A percentile compares a stretch with the other conserved stretches of the same genome.
These are phyloP conservation scores for Theobroma cacao DNA, from an alignment of 345 rosid species.

Conservation along the genomic window DNA sequence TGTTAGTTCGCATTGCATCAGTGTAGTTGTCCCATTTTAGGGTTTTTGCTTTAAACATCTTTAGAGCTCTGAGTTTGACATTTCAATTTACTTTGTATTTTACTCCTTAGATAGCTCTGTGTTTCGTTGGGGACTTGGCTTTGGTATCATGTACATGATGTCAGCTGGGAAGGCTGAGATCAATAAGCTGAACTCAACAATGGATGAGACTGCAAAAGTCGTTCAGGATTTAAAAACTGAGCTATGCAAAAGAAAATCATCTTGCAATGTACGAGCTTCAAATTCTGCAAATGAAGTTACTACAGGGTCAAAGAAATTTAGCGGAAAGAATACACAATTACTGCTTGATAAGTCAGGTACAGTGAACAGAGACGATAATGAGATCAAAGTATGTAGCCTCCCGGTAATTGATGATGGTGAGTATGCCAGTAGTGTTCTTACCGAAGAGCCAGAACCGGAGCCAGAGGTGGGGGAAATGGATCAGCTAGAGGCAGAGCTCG, in stretches of 20 bases:
- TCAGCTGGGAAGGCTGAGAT: conserved; percentile 68
- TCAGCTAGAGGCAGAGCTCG: conserved; percentile 77
- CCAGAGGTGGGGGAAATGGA: conserved; percentile 55
- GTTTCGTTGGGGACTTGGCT: conserved; percentile 62
- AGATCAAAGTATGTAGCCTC: conserved; percentile 20
- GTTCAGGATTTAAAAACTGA: conserved; percentile 70
- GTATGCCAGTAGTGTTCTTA: conserved; percentile 74
- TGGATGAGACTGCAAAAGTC: conserved; percentile 68
- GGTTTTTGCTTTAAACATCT: not conserved
- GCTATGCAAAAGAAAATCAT: conserved; percentile 49
- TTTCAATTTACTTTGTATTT: not conserved
- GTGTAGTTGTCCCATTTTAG: not conserved
- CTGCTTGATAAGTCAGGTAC: conserved; percentile 21
- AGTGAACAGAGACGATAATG: conserved; percentile 24
- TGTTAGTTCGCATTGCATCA: not conserved
- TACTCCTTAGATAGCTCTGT: conserved; percentile 46
- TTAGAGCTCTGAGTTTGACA: not conserved
- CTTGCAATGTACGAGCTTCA: conserved; percentile 21
- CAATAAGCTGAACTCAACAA: conserved; percentile 48
- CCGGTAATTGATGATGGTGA: conserved; percentile 47
- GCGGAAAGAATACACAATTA: conserved; percentile 18
- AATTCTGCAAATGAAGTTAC: conserved; percentile 22
- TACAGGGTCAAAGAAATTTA: conserved; percentile 22
- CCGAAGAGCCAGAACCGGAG: conserved; percentile 63
- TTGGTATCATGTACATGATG: conserved; percentile 83